Evolutionary conservation across 768 basidiomycete species (phyloP).

Genomic region (Clitopilus hobsonii): DNA sequence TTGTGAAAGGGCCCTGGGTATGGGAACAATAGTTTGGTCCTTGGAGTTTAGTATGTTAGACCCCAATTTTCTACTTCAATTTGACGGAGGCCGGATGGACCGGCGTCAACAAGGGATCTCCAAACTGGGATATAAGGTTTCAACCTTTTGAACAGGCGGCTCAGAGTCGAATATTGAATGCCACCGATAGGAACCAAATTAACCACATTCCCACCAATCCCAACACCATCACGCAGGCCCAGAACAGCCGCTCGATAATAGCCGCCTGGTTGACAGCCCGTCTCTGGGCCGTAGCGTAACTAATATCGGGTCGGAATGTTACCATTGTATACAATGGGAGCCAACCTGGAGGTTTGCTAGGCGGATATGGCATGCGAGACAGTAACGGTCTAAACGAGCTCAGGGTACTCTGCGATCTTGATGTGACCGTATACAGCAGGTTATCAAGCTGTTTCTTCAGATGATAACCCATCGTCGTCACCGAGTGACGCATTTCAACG

Average conservation of each 20-base stretch:
- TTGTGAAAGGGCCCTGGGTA: not conserved
- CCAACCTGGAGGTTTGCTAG: conserved; percentile 69
- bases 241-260: conserved; percentile 49
- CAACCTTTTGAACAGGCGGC: conserved; percentile 11
- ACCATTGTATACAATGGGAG: conserved; percentile 96
- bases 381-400: conserved; percentile 41
- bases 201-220: conserved; percentile 38
- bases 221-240: conserved; percentile 41
- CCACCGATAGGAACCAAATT: conserved; percentile 27
- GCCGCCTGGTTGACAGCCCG: conserved; percentile 67
- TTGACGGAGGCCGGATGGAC: conserved; percentile 8
- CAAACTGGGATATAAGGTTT: conserved; percentile 13
- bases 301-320: conserved; percentile 94
- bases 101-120: conserved; percentile 4
- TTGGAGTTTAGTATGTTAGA: not conserved
- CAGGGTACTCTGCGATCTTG: conserved; percentile 40
- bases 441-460: conserved; percentile 80
- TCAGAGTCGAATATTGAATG: conserved; percentile 11
- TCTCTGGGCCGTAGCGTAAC: conserved; percentile 75
- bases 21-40: not conserved
- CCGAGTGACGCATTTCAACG: conserved; percentile 91
- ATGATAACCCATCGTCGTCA: conserved; percentile 75
- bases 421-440: conserved; percentile 60
- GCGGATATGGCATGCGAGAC: conserved; percentile 52
- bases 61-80: conserved; percentile 9